Base-by-base conservation (phyloP, 495 filamentous ascomycete species). In the Daldinia grandis region DNA sequence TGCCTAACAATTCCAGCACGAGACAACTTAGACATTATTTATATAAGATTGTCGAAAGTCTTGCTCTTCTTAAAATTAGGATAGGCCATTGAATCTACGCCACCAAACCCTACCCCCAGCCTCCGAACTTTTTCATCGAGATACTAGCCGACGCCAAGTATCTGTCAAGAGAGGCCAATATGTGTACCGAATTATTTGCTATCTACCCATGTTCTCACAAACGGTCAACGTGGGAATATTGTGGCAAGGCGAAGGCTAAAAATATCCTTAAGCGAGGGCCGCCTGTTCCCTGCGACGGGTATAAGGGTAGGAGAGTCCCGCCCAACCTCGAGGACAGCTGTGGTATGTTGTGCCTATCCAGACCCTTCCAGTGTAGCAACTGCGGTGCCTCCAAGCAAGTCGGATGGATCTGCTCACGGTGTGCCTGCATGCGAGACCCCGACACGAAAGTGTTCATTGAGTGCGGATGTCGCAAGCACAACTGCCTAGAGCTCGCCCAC, bases 151-250 rank as follows among this genome's bases (percentile, higher is more conserved):
- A 53, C 19, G 4, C 31, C 33, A 31, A 49, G 53, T 31, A 38
- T 28, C n/a, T n/a, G 7, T 25, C 30, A 50, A 28, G 12, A 51
- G 15, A 51, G 24, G n/a, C 38, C 8, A 49, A 56, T 47, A 66
- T 40, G n/a, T 70, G 68, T 35, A 40, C 56, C 2, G n/a, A 58
- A 7, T 37, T 17, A 37, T 42, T 17, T 40, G 27, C 69, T 27
- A 38, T 61, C 12, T 72, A 72, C 33, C 69, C 69, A 15, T 72
- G 69, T 49, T 65, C 64, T 4, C 69, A 72, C 31, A 9, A 30
- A 19, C n/a, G 10, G 15, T 49, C 38, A 9, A 50, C 56, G 17
- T 64, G 47, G 55, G 42, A 51, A 5, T 72, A 61, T 50, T 72
- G 69, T 57, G 5, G 19, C n/a, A 68, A 64, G 19, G 58, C 69